Percentiles rank a stretch among this genome's conserved stretches.
Evolutionary conservation across 2,329 filamentous ascomycete species (phyloP).

Genomic region (Penicillium sp.): DNA sequence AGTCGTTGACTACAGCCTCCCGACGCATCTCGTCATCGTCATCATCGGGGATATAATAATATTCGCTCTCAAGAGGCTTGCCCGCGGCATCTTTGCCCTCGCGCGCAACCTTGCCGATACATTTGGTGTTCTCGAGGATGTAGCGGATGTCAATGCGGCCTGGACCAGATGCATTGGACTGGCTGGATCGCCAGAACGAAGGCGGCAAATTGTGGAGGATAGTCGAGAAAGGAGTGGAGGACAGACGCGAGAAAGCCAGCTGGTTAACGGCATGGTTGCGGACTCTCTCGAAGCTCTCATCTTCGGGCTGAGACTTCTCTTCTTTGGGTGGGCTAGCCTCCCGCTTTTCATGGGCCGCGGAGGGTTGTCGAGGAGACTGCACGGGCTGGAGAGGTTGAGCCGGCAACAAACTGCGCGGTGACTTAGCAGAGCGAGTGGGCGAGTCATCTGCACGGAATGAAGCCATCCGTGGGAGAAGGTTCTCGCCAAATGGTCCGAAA

Average conservation of each 20-base stretch:
- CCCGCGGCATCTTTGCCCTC: constrained; percentile 95
- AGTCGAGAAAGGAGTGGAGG: constrained; percentile 82
- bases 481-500: constrained; percentile 82
- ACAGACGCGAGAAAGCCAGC: constrained; percentile 86
- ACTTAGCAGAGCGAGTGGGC: constrained; percentile 47
- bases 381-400: constrained; percentile 33
- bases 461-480: constrained; percentile 74
- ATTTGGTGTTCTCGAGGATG: constrained; percentile 67
- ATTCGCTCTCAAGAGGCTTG: constrained; percentile 88
- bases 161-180: constrained; percentile 43
- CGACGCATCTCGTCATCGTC: constrained; percentile 74
- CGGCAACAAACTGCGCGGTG: constrained; percentile 25
- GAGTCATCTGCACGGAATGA: constrained; percentile 65
- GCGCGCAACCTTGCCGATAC: constrained; percentile 80
- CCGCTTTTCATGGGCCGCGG: constrained; percentile 18
- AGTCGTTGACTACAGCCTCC: constrained; percentile 73
- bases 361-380: constrained; percentile 27
- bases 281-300: constrained; percentile 34
- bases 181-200: constrained; percentile 50
- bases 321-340: constrained; percentile 16
- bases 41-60: constrained; percentile 87
- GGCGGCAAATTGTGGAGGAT: constrained; percentile 80
- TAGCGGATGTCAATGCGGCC: constrained; percentile 59
- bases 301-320: constrained; percentile 17
- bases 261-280: constrained; percentile 90